Percentiles rank a stretch among this genome's conserved stretches.
These are phyloP conservation scores for Hypoxylon sp. DNA, from an alignment of 2,329 filamentous ascomycete species.

Conservation along the genomic window DNA sequence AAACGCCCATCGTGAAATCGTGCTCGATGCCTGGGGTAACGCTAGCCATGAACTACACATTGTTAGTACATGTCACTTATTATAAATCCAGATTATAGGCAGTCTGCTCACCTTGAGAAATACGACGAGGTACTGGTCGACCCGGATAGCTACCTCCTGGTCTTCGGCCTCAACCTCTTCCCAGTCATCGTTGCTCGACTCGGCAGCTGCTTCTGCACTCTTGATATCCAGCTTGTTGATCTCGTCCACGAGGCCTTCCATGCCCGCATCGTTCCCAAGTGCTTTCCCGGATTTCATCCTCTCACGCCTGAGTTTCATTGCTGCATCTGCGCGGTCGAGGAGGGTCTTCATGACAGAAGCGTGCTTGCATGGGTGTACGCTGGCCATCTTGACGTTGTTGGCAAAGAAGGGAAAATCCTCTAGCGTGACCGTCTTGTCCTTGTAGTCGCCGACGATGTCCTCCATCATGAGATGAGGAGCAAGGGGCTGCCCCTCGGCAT, in stretches of 20 bases:
- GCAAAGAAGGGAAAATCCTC: slow-evolving; percentile 97
- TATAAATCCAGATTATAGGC: background rate
- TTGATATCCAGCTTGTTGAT: slow-evolving; percentile 70
- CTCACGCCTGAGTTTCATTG: slow-evolving; percentile 85
- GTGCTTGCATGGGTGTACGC: slow-evolving; percentile 96
- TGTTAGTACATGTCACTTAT: slow-evolving; percentile 45
- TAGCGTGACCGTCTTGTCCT: slow-evolving; percentile 97
- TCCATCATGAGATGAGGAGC: slow-evolving; percentile 91
- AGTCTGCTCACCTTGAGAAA: slow-evolving; percentile 76
- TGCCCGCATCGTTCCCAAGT: slow-evolving; percentile 62
- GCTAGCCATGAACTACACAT: slow-evolving; percentile 73
- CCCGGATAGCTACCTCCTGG: slow-evolving; percentile 78
- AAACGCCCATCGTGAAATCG: slow-evolving; percentile 96
- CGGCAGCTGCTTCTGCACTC: slow-evolving; percentile 59
- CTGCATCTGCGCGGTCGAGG: slow-evolving; percentile 92
- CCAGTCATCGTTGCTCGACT: slow-evolving; percentile 67
- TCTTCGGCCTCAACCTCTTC: slow-evolving; percentile 74
- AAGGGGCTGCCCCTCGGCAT: slow-evolving; percentile 82
- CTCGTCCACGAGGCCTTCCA: slow-evolving; percentile 88
- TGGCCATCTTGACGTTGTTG: slow-evolving; percentile 92
- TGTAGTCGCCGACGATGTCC: slow-evolving; percentile 95
- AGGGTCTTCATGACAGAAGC: slow-evolving; percentile 98
- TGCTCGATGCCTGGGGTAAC: slow-evolving; percentile 98
- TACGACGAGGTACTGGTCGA: slow-evolving; percentile 89
- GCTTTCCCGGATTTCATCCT: slow-evolving; percentile 73